phyloP scores from a whole-genome alignment of 2,329 filamentous ascomycete genomes.

The Lomentospora prolificans region DNA sequence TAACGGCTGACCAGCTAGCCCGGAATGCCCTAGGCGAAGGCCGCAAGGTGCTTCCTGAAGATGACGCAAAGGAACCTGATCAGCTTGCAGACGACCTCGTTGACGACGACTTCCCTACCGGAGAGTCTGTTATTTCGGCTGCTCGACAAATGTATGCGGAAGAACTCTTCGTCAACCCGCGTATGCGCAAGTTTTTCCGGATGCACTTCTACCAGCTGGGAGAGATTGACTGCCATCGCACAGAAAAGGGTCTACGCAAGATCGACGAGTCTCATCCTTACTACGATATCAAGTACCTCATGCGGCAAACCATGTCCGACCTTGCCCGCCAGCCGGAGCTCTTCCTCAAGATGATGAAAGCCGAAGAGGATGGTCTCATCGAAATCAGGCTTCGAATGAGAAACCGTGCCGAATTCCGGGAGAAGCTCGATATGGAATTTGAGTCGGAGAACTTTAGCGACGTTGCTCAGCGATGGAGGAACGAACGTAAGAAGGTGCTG shows the following conservation, averaged over 20 bases:
- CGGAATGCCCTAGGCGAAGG: conserved; percentile 74
- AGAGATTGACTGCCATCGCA: conserved; percentile 77
- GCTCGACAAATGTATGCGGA: conserved; percentile 85
- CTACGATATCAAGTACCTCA: conserved; percentile 95
- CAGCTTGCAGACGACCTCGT: conserved; percentile 77
- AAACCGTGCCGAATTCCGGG: conserved; percentile 64
- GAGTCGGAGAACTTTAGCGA: conserved; percentile 94
- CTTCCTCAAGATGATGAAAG: conserved; percentile 94
- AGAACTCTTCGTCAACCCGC: conserved; percentile 78
- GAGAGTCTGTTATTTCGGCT: conserved; percentile 64
- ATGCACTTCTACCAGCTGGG: conserved; percentile 75
- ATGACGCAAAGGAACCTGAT: conserved; percentile 68
- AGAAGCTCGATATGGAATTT: conserved; percentile 71
- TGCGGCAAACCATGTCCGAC: conserved; percentile 75
- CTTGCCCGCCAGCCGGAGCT: conserved; percentile 77
- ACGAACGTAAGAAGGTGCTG: conserved; percentile 73
- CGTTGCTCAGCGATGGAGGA: conserved; percentile 89
- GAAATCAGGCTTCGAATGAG: conserved; percentile 75
- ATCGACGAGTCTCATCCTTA: conserved; percentile 95
- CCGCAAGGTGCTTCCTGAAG: conserved; percentile 73
- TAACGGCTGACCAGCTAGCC: conserved; percentile 79
- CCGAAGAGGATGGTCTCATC: conserved; percentile 86
- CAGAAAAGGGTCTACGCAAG: conserved; percentile 84
- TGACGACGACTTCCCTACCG: conserved; percentile 64
- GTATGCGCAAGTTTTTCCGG: conserved; percentile 80